phyloP scores from a whole-genome alignment of 768 basidiomycete species.

The Russula earlei region DNA sequence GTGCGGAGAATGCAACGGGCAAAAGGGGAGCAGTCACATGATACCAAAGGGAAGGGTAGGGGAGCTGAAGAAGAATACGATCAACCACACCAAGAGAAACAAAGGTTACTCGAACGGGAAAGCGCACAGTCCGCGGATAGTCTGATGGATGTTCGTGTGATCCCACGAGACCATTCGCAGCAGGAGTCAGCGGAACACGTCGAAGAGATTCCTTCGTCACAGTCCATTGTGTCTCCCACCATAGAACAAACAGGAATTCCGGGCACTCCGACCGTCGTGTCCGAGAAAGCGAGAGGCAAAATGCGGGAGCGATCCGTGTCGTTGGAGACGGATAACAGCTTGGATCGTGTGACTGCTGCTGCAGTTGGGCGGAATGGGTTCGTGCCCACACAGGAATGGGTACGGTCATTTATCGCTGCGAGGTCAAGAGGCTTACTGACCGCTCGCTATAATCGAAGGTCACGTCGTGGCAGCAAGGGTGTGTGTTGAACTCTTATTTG shows the following conservation, averaged over 20 bases:
- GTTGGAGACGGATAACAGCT: conserved; percentile 39
- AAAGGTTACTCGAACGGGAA: conserved; percentile 51
- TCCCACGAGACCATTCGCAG: conserved; percentile 17
- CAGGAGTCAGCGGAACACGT: conserved; percentile 23
- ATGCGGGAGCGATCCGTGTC: conserved; percentile 65
- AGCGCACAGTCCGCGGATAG: conserved; percentile 23
- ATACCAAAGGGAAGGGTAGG: conserved; percentile 36
- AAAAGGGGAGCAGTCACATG: conserved; percentile 54
- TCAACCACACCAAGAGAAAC: conserved; percentile 54
- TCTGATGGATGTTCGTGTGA: conserved; percentile 16
- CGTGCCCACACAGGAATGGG: conserved; percentile 96
- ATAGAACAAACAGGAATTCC: conserved; percentile 26
- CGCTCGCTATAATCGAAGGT: conserved; percentile 40
- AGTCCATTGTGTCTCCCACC: conserved; percentile 37
- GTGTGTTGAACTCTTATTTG: conserved; percentile 21
- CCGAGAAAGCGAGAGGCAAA: conserved; percentile 91
- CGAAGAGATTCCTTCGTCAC: conserved; percentile 22
- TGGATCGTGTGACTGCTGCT: conserved; percentile 56
- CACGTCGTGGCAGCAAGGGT: conserved; percentile 96
- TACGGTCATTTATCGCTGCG: conserved; percentile 28
- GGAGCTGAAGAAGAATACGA: conserved; percentile 29
- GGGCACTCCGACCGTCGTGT: conserved; percentile 31
- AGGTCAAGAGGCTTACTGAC: background rate
- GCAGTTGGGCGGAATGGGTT: conserved; percentile 87
- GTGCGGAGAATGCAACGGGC: conserved; percentile 64